Evolutionary conservation across 176 grass and related monocot genomes (phyloP).

Genomic region (Carex scoparia): DNA sequence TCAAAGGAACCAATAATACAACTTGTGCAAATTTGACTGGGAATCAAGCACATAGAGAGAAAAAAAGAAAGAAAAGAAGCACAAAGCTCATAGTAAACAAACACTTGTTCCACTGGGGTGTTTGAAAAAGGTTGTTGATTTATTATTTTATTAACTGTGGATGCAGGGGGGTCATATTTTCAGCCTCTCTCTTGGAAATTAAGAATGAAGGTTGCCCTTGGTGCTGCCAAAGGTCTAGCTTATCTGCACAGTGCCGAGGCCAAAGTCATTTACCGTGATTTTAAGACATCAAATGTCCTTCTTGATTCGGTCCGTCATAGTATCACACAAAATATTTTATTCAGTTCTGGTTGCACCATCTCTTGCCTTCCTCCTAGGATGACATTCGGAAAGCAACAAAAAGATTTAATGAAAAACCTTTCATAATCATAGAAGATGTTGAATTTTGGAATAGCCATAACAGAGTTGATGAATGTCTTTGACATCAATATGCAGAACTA

Average conservation of each 20-base stretch:
- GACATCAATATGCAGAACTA: conserved; percentile 52
- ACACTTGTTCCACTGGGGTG: neutral
- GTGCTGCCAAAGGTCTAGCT: conserved; percentile 81
- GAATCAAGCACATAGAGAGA: neutral
- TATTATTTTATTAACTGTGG: conserved; percentile 28
- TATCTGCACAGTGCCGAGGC: conserved; percentile 77
- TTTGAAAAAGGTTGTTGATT: conserved; percentile 13
- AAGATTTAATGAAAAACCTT: neutral
- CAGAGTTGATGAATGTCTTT: conserved; percentile 24
- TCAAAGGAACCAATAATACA: neutral
- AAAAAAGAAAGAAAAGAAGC: neutral
- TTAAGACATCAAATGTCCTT: conserved; percentile 90
- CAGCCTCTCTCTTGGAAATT: conserved; percentile 85
- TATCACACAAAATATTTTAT: neutral
- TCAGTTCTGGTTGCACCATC: neutral
- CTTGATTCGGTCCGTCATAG: conserved; percentile 53
- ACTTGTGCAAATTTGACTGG: neutral
- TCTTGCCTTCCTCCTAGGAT: neutral
- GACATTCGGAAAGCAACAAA: neutral
- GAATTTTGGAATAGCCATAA: neutral
- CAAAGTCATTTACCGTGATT: conserved; percentile 95
- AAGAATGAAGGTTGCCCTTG: conserved; percentile 88
- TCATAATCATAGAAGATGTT: no score
- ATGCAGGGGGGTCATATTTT: conserved; percentile 64
- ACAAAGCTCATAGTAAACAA: neutral